Percentiles rank a stretch among this genome's conserved stretches.
phyloP scores from a whole-genome alignment of 2,329 filamentous ascomycete species.

The Pochonia chlamydosporia region DNA sequence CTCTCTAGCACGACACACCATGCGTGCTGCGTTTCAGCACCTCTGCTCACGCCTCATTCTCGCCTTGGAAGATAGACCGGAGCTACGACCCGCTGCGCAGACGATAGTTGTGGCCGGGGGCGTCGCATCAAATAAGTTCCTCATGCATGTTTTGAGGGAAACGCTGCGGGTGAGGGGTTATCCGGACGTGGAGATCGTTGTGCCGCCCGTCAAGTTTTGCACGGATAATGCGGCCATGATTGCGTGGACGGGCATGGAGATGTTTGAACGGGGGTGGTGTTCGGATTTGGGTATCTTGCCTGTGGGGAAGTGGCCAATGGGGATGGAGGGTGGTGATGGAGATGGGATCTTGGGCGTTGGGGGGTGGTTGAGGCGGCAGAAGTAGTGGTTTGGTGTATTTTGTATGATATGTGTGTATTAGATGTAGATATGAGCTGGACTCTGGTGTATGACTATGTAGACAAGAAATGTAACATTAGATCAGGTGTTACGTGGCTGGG shows the following conservation, averaged over 20 bases:
- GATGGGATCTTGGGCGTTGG: slow-evolving; percentile 58
- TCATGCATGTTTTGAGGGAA: slow-evolving; percentile 58
- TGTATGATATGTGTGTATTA: neutral
- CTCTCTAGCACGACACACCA: slow-evolving; percentile 63
- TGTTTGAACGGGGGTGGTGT: slow-evolving; percentile 74
- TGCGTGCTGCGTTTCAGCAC: slow-evolving; percentile 84
- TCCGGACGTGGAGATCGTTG: slow-evolving; percentile 53
- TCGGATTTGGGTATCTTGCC: slow-evolving; percentile 55
- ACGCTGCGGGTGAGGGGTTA: slow-evolving; percentile 63
- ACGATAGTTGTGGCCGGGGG: slow-evolving; percentile 83
- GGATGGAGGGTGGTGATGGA: slow-evolving; percentile 43
- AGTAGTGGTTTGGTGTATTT: neutral
- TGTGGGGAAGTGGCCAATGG: slow-evolving; percentile 69
- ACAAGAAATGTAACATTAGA: neutral
- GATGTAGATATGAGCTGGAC: neutral
- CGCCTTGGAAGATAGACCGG: slow-evolving; percentile 42
- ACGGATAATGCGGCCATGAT: slow-evolving; percentile 99
- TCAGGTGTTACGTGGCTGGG: too few relatives aligned
- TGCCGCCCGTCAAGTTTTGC: slow-evolving; percentile 73
- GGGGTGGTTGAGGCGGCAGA: slow-evolving; percentile 34
- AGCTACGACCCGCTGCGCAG: slow-evolving; percentile 21
- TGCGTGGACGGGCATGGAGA: slow-evolving; percentile 87
- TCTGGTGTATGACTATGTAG: neutral
- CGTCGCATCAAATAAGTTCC: slow-evolving; percentile 78
- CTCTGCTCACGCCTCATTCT: slow-evolving; percentile 69